These are phyloP conservation scores for Pseudocercospora crystallina DNA, from an alignment of 2,329 filamentous ascomycete species.

Conservation along the genomic window DNA sequence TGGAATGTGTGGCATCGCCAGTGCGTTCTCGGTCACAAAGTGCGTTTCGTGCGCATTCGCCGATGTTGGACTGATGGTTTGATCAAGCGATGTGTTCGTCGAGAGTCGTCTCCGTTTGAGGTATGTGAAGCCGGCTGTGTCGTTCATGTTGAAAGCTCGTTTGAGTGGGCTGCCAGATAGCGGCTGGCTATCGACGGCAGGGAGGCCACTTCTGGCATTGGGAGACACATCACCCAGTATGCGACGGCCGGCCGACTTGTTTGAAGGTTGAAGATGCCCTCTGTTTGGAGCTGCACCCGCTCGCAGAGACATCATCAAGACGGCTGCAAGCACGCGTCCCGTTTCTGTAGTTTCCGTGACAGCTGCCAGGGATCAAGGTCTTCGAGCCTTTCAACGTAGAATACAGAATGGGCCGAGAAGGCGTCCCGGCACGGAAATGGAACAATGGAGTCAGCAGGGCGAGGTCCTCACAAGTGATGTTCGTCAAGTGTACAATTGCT, in stretches of 20 bases:
- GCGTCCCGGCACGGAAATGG: too few species aligned
- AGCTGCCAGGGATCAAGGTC: too few species aligned
- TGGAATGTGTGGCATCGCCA: not conserved
- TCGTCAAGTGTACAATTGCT: too few species aligned
- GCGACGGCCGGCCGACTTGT: slow-evolving; percentile 9
- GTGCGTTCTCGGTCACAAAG: not conserved
- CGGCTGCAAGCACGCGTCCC: too few species aligned
- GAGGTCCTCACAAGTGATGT: too few species aligned
- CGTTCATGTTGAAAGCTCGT: slow-evolving; percentile 33
- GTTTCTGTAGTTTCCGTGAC: too few species aligned
- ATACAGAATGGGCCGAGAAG: too few species aligned
- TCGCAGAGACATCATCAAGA: too few species aligned
- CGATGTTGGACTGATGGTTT: not conserved
- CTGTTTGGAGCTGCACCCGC: too few species aligned
- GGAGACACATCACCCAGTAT: slow-evolving; percentile 35
- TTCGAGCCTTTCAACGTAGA: too few species aligned
- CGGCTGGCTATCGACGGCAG: slow-evolving; percentile 21
- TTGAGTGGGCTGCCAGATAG: slow-evolving; percentile 35
- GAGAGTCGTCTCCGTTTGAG: slow-evolving; percentile 33
- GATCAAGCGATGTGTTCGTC: slow-evolving; percentile 10
- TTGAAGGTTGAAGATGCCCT: too few species aligned
- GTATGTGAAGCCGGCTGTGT: slow-evolving; percentile 35
- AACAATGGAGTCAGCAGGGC: too few species aligned
- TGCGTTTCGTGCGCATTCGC: not conserved
- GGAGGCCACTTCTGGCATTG: slow-evolving; percentile 26